Base-by-base conservation (phyloP, 1,284 basidiomycete species). In the Cystobasidium pallidum region DNA sequence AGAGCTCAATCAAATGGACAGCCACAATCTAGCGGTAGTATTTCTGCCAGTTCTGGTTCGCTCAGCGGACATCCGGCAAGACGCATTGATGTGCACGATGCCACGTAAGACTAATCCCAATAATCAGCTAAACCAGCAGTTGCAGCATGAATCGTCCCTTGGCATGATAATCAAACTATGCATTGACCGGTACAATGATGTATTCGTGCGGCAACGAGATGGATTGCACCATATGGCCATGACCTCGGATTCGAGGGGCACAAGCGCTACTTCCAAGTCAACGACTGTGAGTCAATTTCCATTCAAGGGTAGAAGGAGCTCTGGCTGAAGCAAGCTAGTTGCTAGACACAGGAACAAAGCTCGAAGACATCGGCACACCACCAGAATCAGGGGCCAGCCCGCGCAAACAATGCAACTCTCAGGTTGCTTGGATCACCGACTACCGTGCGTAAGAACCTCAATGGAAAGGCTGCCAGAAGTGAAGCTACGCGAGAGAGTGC, bases 21-120 rank as follows among this genome's bases (percentile, higher is more conserved):
- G 61, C 8, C 19, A 66, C n/a, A 78, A 78, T 62, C 71, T 78
- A 13, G 77, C 75, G 24, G 61, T 78, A 13, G 77, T 76, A 21
- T 49, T 77, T 15, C 49, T 72, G 0, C 77, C 77, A 0, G 67
- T 65, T 1, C 61, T 78, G 24, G 49, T 76, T 2, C 74, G 76
- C 4, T 75, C 75, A 0, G 24, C 70, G 1, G 76, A 76, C 11
- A 57, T 63, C 11, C 55, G 32, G 1, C 28, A 41, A 43, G 71
- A 74, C 15, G 75, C 70, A 26, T 15, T 26, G 4, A 36, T 74
- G 15, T 74, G 72, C 49, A 58, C 36, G 15, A 54, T 66, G 57
- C 66, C 34, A 28, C 26, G 45, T 8, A 51, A 63, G 24, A 4
- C n/a, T n/a, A 45, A 8, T 17, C 2, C 32, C 32, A 21, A 45